Base-by-base conservation (phyloP, 2,329 filamentous ascomycete species). In the Pseudocercospora macadamiae region DNA sequence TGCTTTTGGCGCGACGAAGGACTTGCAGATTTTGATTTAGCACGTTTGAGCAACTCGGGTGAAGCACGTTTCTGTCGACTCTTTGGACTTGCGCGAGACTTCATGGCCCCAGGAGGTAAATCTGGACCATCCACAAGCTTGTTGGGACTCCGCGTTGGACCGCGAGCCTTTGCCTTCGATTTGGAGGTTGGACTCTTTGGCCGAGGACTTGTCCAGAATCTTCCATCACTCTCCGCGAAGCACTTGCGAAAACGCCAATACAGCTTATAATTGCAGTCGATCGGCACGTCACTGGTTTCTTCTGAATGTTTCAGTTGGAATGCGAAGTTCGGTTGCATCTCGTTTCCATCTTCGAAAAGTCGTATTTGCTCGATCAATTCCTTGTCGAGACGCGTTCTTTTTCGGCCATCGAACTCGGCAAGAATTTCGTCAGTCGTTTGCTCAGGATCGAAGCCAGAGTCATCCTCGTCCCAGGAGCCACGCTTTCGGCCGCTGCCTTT, bases 221-320 rank as follows among this genome's bases (percentile, higher is more conserved):
- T 7, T 32, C 28, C 28, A 32, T 32, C 6, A 12, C 28, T 12
- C 28, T 32, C 47, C 25, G 54, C 47, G 30, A 18, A 53, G 21
- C 25, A 44, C 25, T 53, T 48, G 47, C 49, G 51, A 21, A 55
- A 62, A 32, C 55, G 55, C 59, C 59, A 62, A 47, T 62, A 62
- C 12, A 62, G 55, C n/a, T 62, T 54, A 28, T 49, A 53, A 28
- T 62, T 57, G 48, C 48, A 55, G 18, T 55, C 55, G 16, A 34
- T n/a, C 28, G 19, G n/a, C 25, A 19, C 26, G 9, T 32, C 42
- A 9, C 23, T 30, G 18, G 8, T 2, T 26, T 49, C 47, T 16
- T n/a, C n/a, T n/a, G n/a, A n/a, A n/a, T n/a, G n/a, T n/a, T n/a
- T n/a, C n/a, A n/a, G n/a, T n/a, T n/a, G n/a, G n/a, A n/a, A n/a